A percentile compares a stretch with the other conserved stretches of the same genome.
phyloP scores from a whole-genome alignment of 148 eudicot species.

The Camellia granthamiana region DNA sequence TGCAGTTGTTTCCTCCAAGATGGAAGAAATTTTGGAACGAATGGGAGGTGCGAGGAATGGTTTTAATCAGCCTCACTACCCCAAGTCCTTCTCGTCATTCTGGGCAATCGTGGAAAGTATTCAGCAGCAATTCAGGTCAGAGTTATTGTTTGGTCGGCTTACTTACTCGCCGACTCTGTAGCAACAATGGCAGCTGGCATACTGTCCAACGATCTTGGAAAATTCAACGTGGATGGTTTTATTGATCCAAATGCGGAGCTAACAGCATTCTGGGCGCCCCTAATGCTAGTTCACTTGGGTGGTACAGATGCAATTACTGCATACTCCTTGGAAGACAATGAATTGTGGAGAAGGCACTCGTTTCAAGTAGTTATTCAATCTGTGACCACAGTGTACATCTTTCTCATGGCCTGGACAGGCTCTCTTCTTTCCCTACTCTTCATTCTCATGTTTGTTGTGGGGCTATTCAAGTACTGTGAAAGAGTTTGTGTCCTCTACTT shows the following conservation, averaged over 20 bases:
- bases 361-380: background rate
- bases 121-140: background rate
- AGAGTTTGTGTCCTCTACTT: slow-evolving; percentile 18
- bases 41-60: slow-evolving; percentile 3
- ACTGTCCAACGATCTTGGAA: background rate
- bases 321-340: slow-evolving; percentile 27
- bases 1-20: background rate
- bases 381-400: background rate
- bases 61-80: background rate
- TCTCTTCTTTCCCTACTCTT: background rate
- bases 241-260: background rate
- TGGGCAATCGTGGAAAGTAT: background rate
- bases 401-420: background rate
- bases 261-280: slow-evolving; percentile 9
- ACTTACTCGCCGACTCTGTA: background rate
- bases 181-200: background rate
- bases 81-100: background rate
- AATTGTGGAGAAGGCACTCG: slow-evolving; percentile 23
- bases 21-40: slow-evolving; percentile 10
- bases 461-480: background rate
- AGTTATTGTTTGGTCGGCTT: background rate
- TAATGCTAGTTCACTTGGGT: slow-evolving; percentile 9
- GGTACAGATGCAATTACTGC: slow-evolving; percentile 3
- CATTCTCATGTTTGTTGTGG: slow-evolving; percentile 11
- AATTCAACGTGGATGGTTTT: background rate